These are phyloP conservation scores for Ascochyta rabiei DNA, from an alignment of 2,329 filamentous ascomycete genomes.

Conservation along the genomic window DNA sequence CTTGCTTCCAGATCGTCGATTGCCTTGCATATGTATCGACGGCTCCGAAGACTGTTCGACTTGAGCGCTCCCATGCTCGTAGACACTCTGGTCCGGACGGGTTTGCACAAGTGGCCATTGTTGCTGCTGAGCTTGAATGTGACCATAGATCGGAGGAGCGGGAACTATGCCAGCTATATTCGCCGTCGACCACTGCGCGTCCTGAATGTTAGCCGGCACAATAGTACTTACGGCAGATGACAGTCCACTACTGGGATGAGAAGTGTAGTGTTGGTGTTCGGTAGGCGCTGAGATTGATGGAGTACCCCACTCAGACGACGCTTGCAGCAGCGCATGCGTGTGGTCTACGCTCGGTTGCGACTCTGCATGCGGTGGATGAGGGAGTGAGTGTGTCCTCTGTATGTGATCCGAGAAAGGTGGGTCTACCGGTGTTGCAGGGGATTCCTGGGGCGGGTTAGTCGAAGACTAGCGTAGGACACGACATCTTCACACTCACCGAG, in stretches of 20 bases:
- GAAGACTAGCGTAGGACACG: conserved; percentile 18
- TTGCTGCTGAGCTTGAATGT: conserved; percentile 20
- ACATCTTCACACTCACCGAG: conserved; percentile 28
- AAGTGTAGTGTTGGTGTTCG: conserved; percentile 22
- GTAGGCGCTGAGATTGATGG: conserved; percentile 15
- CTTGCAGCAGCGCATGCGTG: conserved; percentile 24
- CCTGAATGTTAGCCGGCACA: conserved; percentile 19
- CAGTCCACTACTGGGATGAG: conserved; percentile 22
- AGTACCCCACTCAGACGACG: conserved; percentile 25
- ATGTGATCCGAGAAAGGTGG: conserved; percentile 31
- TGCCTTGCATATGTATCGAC: conserved; percentile 9
- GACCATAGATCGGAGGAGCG: conserved; percentile 23
- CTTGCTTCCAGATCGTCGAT: conserved; percentile 25
- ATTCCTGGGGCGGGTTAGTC: conserved; percentile 32
- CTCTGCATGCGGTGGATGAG: conserved; percentile 28
- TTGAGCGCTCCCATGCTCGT: conserved; percentile 17
- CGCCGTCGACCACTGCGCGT: conserved; percentile 26
- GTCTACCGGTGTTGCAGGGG: conserved; percentile 27
- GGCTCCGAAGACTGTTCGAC: conserved; percentile 14
- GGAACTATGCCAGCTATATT: conserved; percentile 12
- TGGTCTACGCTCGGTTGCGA: conserved; percentile 22
- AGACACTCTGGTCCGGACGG: conserved; percentile 20
- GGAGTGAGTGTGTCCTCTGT: conserved; percentile 27
- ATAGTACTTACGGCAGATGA: conserved; percentile 15
- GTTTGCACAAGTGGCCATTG: conserved; percentile 26